Evolutionary conservation across 2,329 filamentous ascomycete species (phyloP), one percentile per base, ranked within the genome.

Genomic region (Cercospora citrullina): DNA sequence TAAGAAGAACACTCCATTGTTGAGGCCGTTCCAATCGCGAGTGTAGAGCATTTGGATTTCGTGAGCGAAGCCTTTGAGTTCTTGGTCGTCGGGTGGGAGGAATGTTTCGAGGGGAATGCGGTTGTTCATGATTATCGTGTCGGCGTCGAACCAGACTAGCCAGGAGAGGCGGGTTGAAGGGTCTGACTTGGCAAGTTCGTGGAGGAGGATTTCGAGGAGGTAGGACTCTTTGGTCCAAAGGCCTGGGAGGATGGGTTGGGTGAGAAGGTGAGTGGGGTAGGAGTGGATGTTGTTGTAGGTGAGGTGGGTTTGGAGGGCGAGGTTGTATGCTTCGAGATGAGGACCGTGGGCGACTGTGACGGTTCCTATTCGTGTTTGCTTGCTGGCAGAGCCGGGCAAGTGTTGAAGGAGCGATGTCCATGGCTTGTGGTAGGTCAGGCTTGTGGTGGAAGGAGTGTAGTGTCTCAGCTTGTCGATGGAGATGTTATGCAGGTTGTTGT

Each of bases 201-300:
- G 68, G 65, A 81, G 73, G 12, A 82, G 71, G 14, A 81, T 65
- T 5, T 77, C 74, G 7, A 82, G 73, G 26, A 83, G 78, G 65
- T 80, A 81, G 6, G 79, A 81, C 1, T 77, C 77, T 65, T 83
- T 83, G 66, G 77, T 79, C 81, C 81, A 83, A 3, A 80, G 74
- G 31, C 79, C 78, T 45, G 81, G 79, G 5, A 82, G 72, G 2
- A 83, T 74, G 1, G 75, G 68, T 26, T 80, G 74, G 9, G 79
- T 78, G 62, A 83, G 73, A 2, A 83, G 77, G 42, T 79, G 76
- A 5, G 81, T 72, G 5, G 80, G 78, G 57, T 81, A 82, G 5
- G 79, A 77, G 51, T 81, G 78, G 23, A 79, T 69, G 5, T 76
- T 70, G 61, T 78, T 77, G 65, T 83, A 80, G 8, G 75, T 68